Conservation (phyloP, 2,329 filamentous ascomycete species). For the Exophiala phaeomuriformis region DNA sequence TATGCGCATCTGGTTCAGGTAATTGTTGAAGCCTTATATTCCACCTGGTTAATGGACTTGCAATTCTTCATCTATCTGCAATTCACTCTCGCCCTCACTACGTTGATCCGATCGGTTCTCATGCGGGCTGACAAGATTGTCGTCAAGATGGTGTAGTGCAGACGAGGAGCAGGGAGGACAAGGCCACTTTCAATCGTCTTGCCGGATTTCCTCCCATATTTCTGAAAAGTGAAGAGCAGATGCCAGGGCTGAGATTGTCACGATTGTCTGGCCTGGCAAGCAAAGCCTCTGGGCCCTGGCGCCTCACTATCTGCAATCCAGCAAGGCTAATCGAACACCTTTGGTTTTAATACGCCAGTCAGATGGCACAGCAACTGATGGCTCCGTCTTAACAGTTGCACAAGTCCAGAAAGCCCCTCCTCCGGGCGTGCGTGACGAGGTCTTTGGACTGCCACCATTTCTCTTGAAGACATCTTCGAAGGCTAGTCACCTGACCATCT, state of each 20-base stretch:
- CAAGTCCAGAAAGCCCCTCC: not conserved
- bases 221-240: not conserved
- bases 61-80: no score
- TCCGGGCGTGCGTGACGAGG: no score
- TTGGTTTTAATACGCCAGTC: not conserved
- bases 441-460: not conserved
- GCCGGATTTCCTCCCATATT: not conserved
- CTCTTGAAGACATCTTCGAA: no score
- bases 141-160: no score
- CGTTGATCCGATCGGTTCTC: no score
- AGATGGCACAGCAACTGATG: not conserved
- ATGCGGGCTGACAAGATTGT: no score
- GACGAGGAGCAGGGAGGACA: no score
- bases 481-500: no score
- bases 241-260: conserved; percentile 4
- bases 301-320: not conserved
- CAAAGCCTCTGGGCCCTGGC: not conserved
- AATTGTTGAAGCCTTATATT: no score
- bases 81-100: no score
- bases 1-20: no score
- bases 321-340: not conserved
- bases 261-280: conserved; percentile 2
- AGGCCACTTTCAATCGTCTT: not conserved
- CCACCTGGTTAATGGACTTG: no score
- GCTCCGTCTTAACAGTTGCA: not conserved